Base-by-base conservation (phyloP, 768 basidiomycete species). In the Auriscalpium microsporum region DNA sequence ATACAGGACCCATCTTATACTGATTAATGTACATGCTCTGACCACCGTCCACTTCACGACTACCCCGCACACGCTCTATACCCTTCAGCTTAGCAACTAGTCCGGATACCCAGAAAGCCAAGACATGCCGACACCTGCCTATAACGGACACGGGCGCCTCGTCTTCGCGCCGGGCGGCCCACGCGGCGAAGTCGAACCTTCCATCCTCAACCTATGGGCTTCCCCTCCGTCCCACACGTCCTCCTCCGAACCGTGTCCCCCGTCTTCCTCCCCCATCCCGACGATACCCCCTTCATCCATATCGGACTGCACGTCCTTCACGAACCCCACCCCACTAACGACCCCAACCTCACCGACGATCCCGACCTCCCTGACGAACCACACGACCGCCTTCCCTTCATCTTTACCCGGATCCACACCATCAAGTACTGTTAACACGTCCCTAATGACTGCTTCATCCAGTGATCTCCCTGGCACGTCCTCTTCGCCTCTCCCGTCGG, bases 401-500 rank as follows among this genome's bases (percentile, higher is more conserved):
- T 49, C 44, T 19, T 59, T 45, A 40, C 34, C 19, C 23, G 33
- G 42, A 11, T 48, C 55, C 13, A 36, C 54, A n/a, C 40, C 33
- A 23, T 10, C 58, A 56, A 40, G 40, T 28, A 52, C 34, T 47
- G 33, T 49, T 2, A 28, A 38, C 11, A 34, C 53, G 8, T 35
- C 56, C 16, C 38, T 48, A 45, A 42, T 50, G 52, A 44, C 52
- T 36, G 45, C 58, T 17, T 48, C 48, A 16, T 45, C 53, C 28
- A 28, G 28, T 28, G 28, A 28, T 17, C 23, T 33, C 11, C 45
- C 50, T 21, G 57, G 62, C 28, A 45, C 56, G 16, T 46, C 50
- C 36, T 46, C 45, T n/a, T 36, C 51, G 10, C 38, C 19, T 55
- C 60, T 13, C 50, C 57, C 47, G 56, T 61, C 45, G 56, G 56